Percentiles rank a stretch among this genome's conserved stretches.
Evolutionary conservation across 306 rosid species (phyloP).

Genomic region (Vachellia collinsii): DNA sequence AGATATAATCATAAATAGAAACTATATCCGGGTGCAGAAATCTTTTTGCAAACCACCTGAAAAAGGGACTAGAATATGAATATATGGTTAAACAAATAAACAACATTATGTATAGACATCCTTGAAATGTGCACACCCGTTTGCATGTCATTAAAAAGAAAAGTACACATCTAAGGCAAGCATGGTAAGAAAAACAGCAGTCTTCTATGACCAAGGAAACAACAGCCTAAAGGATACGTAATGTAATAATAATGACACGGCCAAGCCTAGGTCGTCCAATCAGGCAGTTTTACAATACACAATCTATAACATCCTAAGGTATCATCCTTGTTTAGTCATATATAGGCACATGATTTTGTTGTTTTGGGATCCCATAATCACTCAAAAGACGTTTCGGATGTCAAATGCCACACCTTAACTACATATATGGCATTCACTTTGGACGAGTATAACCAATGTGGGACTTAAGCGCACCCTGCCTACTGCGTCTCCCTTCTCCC

Average conservation of each 20-base stretch:
- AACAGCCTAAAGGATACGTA: not conserved
- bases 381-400: too few species aligned
- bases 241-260: not conserved
- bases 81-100: conserved; percentile 19
- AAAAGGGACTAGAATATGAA: conserved; percentile 30
- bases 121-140: not conserved
- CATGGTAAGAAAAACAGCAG: not conserved
- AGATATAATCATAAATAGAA: conserved; percentile 87
- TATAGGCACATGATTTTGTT: too few species aligned
- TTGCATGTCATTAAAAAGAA: not conserved
- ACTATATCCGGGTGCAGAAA: conserved; percentile 94
- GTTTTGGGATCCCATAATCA: too few species aligned
- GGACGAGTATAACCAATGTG: too few species aligned
- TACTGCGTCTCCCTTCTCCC: too few species aligned
- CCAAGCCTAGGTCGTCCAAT: not conserved
- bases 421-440: too few species aligned
- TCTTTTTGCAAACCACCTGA: conserved; percentile 99
- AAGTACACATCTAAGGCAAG: conserved; percentile 24
- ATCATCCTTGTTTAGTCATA: too few species aligned
- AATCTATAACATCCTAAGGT: too few species aligned
- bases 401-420: too few species aligned
- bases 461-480: too few species aligned
- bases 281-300: too few species aligned
- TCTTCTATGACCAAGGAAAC: not conserved
- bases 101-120: conserved; percentile 9